Evolutionary conservation across 73 alveolate species (phyloP).

Genomic region (Tetrahymena malaccensis): DNA sequence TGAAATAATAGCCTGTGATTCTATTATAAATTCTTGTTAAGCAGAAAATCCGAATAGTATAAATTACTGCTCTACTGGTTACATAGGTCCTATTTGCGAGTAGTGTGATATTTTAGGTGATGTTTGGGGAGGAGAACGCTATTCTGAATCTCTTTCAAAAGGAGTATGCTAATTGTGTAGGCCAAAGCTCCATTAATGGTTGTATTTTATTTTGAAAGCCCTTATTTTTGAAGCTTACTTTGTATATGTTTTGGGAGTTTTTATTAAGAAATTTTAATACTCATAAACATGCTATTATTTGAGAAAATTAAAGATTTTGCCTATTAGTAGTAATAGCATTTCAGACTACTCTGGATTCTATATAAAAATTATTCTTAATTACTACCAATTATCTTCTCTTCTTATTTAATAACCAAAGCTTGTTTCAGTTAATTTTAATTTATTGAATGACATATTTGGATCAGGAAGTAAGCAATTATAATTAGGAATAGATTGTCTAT

Average conservation of each 20-base stretch:
- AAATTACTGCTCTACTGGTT: neutral
- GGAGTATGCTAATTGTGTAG: neutral
- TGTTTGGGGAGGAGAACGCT: neutral
- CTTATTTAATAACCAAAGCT: neutral
- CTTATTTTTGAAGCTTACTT: too few species aligned
- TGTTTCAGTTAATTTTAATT: neutral
- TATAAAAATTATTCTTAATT: too few species aligned
- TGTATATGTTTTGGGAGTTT: too few species aligned
- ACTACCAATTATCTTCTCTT: neutral
- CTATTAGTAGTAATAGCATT: neutral
- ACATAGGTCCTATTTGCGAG: neutral
- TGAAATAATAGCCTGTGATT: neutral
- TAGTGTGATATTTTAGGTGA: too few species aligned
- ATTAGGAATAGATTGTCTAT: neutral
- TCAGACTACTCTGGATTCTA: neutral
- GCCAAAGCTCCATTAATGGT: too few species aligned
- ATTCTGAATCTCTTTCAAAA: neutral
- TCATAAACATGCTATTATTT: neutral
- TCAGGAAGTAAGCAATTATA: too few species aligned
- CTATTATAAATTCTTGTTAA: neutral
- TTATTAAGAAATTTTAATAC: too few species aligned
- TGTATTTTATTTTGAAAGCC: too few species aligned
- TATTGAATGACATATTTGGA: neutral
- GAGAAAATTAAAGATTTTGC: neutral
- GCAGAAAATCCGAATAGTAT: neutral